Base-by-base conservation (phyloP, 164 flowering plant species). In the Taxillus chinensis region DNA sequence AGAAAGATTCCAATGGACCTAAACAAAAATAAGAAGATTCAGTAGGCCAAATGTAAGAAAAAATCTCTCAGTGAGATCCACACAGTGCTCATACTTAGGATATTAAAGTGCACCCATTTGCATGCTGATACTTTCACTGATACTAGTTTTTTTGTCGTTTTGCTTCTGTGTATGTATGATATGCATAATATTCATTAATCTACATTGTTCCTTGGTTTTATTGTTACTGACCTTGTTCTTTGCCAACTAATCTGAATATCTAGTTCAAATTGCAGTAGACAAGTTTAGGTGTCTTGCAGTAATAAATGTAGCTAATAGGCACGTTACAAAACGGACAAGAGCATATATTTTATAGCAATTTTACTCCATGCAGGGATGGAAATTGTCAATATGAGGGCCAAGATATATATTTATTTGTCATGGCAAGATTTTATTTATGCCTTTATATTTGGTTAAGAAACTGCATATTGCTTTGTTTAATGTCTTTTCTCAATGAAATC, bases 21-120 rank as follows among this genome's bases (percentile, higher is more conserved):
- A 41, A 69, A 58, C 71, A 79, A 77, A 75, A 78, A 72, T 57
- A 85, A 86, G 79, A 86, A 86, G 74, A 66, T 56, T 50, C 81
- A 79, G 59, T 86, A 80, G 77, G 37, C 50, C 55, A 62, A 65
- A 38, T 59, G 71, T 76, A 55, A 27, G 27, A 27, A 27, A 27
- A 61, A 65, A 57, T 65, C 66, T 67, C 64, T 68, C 52, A 27
- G 27, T 27, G 27, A 27, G 27, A 27, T 27, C 27, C 27, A 27
- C 27, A 27, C 27, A 27, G 27, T 27, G 27, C 27, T 27, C 27
- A 27, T 27, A 27, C 27, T 27, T 27, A 27, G 27, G 27, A 27
- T 27, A 27, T 27, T 27, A 27, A 27, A 27, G 27, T 27, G 27
- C 27, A 27, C 63, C 66, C 65, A 62, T 68, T 48, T 27, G 27